These are phyloP conservation scores for Cicer arietinum DNA, from an alignment of 306 rosid species.

Conservation along the genomic window DNA sequence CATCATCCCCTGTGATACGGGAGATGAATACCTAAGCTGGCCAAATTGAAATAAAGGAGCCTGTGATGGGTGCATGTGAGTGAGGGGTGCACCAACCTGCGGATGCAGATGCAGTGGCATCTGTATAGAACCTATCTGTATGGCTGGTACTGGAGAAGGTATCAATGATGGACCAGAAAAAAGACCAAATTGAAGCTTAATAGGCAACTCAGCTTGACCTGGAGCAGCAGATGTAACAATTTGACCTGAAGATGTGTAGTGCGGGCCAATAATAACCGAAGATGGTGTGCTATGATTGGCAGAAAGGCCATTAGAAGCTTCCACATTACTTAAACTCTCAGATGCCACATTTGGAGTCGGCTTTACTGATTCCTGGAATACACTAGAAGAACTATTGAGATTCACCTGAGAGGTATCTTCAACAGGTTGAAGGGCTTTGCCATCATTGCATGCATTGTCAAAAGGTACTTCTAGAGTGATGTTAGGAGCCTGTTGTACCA, in stretches of 20 bases:
- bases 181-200: conserved; percentile 96
- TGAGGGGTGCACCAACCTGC: conserved; percentile 70
- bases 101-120: conserved; percentile 96
- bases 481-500: conserved; percentile 51
- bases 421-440: conserved; percentile 53
- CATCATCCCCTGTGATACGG: conserved; percentile 77
- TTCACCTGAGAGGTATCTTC: conserved; percentile 57
- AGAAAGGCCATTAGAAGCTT: conserved; percentile 56
- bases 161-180: conserved; percentile 96
- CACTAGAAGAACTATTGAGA: conserved; percentile 57
- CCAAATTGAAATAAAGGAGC: conserved; percentile 98
- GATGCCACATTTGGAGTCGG: conserved; percentile 54
- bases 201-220: conserved; percentile 75
- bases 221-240: conserved; percentile 56
- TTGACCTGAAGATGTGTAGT: conserved; percentile 58
- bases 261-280: conserved; percentile 56
- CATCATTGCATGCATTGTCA: conserved; percentile 53
- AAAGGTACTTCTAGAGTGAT: conserved; percentile 54
- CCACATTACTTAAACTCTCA: conserved; percentile 56
- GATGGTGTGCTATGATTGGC: conserved; percentile 57
- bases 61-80: conserved; percentile 80
- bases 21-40: conserved; percentile 82
- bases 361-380: conserved; percentile 67
- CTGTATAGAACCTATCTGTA: conserved; percentile 98
- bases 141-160: conserved; percentile 94